These are phyloP conservation scores for Verticillium nubilum DNA, from an alignment of 2,329 filamentous ascomycete species.

Conservation along the genomic window DNA sequence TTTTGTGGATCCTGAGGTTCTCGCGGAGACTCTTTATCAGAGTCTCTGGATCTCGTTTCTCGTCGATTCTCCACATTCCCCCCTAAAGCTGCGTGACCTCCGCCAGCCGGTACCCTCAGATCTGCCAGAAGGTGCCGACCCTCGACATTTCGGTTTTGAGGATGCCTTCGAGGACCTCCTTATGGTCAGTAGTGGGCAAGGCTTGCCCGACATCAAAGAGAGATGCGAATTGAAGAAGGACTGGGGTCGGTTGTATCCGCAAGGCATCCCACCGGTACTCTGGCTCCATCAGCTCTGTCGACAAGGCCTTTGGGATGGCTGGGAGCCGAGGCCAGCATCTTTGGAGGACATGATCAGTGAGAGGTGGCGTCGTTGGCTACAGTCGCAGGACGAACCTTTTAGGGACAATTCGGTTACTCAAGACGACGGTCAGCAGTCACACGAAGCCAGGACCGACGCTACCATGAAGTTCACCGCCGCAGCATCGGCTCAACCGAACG, in stretches of 20 bases:
- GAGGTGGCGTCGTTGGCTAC: constrained; percentile 11
- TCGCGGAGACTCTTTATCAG: constrained; percentile 10
- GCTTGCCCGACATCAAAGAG: constrained; percentile 32
- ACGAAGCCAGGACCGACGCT: not conserved
- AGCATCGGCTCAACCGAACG: too few relatives aligned
- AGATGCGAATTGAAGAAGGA: constrained; percentile 29
- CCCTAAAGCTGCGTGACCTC: constrained; percentile 36
- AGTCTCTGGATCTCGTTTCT: constrained; percentile 27
- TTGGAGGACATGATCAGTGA: constrained; percentile 8
- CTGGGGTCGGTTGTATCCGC: constrained; percentile 30
- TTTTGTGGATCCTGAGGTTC: constrained; percentile 7
- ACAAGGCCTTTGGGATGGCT: constrained; percentile 13
- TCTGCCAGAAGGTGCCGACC: constrained; percentile 28
- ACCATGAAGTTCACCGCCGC: not conserved
- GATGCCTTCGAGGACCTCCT: constrained; percentile 56
- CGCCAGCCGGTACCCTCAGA: constrained; percentile 42
- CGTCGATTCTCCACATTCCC: constrained; percentile 36
- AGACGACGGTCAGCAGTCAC: not conserved
- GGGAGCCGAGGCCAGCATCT: constrained; percentile 9
- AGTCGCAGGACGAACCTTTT: constrained; percentile 9
- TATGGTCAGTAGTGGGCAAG: constrained; percentile 34
- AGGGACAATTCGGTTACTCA: not conserved
- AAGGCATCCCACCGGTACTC: constrained; percentile 32
- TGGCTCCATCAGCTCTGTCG: constrained; percentile 27
- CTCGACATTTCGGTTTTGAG: constrained; percentile 42